Percentiles rank a stretch among this genome's conserved stretches.
Conservation (phyloP, 1,284 basidiomycete genomes). For the Meira miltonrushii region DNA sequence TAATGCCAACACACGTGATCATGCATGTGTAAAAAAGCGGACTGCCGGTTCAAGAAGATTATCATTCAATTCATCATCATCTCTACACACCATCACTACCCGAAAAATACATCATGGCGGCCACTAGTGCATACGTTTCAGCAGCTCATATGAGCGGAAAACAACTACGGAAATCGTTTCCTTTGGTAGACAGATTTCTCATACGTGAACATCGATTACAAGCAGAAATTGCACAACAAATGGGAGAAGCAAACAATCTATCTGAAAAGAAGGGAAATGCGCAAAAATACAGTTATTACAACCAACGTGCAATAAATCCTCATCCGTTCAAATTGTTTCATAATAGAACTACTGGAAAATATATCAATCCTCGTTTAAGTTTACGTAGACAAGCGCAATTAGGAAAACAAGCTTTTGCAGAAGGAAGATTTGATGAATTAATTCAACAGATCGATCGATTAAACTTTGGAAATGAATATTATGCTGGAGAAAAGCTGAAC, state of each 20-base stretch:
- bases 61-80: too few species aligned
- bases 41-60: too few species aligned
- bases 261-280: too few species aligned
- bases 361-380: not conserved
- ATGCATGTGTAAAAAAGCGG: too few species aligned
- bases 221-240: not conserved
- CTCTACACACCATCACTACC: too few species aligned
- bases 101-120: too few species aligned
- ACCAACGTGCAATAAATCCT: not conserved
- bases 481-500: not conserved
- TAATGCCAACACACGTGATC: too few species aligned
- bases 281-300: too few species aligned
- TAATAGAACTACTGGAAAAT: not conserved
- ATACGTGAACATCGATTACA: not conserved
- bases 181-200: not conserved
- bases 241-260: too few species aligned
- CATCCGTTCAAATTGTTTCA: too few species aligned
- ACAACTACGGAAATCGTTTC: not conserved
- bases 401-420: not conserved
- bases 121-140: not conserved
- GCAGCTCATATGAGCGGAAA: not conserved
- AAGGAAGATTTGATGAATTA: not conserved
- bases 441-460: not conserved
- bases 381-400: slow-evolving; percentile 3
- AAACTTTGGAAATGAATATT: not conserved